Base-by-base conservation (phyloP, 331 rosid species). In the Arachis monticola region DNA sequence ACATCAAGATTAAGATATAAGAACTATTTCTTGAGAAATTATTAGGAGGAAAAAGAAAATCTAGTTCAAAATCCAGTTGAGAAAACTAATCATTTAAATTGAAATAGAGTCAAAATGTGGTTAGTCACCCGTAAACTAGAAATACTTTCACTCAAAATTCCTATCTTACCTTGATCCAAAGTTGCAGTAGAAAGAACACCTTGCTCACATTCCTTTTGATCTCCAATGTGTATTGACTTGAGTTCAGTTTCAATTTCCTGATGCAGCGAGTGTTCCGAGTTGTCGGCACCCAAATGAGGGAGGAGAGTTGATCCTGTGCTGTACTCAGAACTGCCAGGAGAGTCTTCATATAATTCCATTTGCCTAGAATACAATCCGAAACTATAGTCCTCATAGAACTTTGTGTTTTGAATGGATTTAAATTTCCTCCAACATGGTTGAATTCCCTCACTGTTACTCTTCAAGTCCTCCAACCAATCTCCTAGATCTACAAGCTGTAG, bases 241-340 rank as follows among this genome's bases (percentile, higher is more conserved):
- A 81, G 77, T 59, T 86, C 89, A 31, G 76, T 85, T 78, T 74
- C 86, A 77, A 74, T 53, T 50, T 88, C 88, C 55, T 83, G 89
- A 67, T 80, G 81, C 47, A 74, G 31, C 17, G 91, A 83, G 78
- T 83, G 84, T 71, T 88, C 88, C 71, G 77, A 72, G 80, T 83
- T 80, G 63, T 89, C 87, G 55, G 66, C 70, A 1, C 76, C 83
- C 57, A 88, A 78, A 51, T 85, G 91, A 65, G 84, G 80, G 73
- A 83, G 67, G 59, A 85, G 67, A 82, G 92, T 90, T 66, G 99
- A 95, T 74, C 92, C 97, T 73, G 97, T 85, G 76, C 97, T 92
- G 86, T 92, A 89, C 47, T 92, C 99, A 52, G 99, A 95, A 80
- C 98, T 92, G 1, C 87, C 88, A 30, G 98, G 98, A 83, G 98